These are phyloP conservation scores for Boletellus ananas DNA, from an alignment of 768 basidiomycete genomes.

Conservation along the genomic window DNA sequence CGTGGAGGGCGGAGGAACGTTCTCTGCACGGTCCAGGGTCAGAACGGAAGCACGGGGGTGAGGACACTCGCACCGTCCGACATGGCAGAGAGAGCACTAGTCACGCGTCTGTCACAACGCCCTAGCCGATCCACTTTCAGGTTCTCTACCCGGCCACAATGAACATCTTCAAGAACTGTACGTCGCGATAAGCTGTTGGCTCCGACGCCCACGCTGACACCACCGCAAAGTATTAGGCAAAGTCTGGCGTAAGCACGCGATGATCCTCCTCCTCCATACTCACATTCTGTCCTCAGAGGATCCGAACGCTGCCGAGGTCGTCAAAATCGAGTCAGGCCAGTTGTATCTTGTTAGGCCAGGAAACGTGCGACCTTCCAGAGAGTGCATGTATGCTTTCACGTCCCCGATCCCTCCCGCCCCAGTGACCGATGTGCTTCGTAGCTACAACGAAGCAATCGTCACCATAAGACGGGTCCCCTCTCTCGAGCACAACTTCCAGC, in stretches of 20 bases:
- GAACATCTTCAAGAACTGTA: conserved; percentile 84
- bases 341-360: conserved; percentile 89
- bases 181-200: conserved; percentile 31
- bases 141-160: conserved; percentile 42
- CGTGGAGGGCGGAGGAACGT: conserved; percentile 3
- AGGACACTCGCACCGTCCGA: conserved; percentile 9
- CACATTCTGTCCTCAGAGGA: conserved; percentile 58
- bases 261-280: conserved; percentile 18
- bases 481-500: conserved; percentile 77
- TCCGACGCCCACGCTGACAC: conserved; percentile 19
- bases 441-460: conserved; percentile 94
- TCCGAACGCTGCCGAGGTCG: conserved; percentile 91
- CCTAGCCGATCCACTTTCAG: conserved; percentile 1
- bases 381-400: conserved; percentile 81
- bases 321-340: conserved; percentile 89
- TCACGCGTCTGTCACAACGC: conserved; percentile 28
- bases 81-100: conserved; percentile 12
- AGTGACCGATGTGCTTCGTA: conserved; percentile 30
- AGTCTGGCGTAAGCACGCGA: conserved; percentile 84
- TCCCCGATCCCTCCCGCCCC: not conserved
- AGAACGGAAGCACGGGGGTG: not conserved
- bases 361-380: conserved; percentile 84
- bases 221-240: conserved; percentile 67
- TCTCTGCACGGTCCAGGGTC: not conserved
- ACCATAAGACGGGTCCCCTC: conserved; percentile 83